phyloP scores from a whole-genome alignment of 1,139 yeast genomes.

The Saccharomycopsis hybrid region DNA sequence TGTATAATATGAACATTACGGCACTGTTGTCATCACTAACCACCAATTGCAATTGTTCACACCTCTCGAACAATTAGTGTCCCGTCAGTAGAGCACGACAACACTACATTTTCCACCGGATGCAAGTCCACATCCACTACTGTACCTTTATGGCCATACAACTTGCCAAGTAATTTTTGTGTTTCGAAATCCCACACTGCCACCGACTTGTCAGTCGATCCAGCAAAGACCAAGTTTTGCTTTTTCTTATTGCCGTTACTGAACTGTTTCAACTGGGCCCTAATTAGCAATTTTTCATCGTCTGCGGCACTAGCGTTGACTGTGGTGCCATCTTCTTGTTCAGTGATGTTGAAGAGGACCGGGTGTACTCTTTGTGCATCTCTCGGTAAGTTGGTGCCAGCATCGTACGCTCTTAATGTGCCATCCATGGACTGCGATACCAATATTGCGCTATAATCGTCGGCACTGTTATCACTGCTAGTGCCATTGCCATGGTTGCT shows the following conservation, averaged over 20 bases:
- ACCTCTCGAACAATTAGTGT: constrained; percentile 37
- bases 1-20: no score
- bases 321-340: constrained; percentile 50
- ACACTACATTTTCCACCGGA: constrained; percentile 34
- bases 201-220: constrained; percentile 55
- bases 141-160: constrained; percentile 57
- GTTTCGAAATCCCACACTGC: constrained; percentile 56
- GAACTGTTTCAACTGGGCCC: constrained; percentile 36
- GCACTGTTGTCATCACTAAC: no score
- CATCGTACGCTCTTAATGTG: constrained; percentile 48
- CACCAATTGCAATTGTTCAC: no score
- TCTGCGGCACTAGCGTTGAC: no score
- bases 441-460: constrained; percentile 44
- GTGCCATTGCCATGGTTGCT: no score
- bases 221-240: constrained; percentile 40
- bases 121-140: constrained; percentile 54
- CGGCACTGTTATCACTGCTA: no score
- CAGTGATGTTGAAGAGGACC: constrained; percentile 48
- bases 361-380: constrained; percentile 20
- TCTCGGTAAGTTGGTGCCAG: no score
- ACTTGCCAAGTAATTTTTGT: constrained; percentile 40
- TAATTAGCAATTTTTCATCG: constrained; percentile 48
- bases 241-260: no score
- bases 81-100: constrained; percentile 47
- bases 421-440: constrained; percentile 56